A percentile compares a stretch with the other conserved stretches of the same genome.
Evolutionary conservation across 208 protist genomes (phyloP).

Genomic region (Wallacemonas rigidus): DNA sequence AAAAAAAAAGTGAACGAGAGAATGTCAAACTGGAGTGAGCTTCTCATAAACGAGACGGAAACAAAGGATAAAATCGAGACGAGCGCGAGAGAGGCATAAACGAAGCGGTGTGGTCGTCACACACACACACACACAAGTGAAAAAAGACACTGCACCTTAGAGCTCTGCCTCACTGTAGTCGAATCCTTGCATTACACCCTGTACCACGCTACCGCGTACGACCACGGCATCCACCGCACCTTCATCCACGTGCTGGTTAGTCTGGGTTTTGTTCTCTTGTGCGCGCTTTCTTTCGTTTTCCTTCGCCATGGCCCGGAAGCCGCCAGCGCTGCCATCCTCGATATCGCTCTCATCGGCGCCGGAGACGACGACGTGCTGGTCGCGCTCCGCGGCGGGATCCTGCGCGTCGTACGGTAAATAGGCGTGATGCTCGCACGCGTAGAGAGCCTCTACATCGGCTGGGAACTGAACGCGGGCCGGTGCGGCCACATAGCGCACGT

Average conservation of each 20-base stretch:
- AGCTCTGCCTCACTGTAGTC: conserved; percentile 4
- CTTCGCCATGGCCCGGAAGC: no score
- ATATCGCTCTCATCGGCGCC: neutral
- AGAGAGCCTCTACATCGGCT: neutral
- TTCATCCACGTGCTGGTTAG: neutral
- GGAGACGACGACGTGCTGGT: neutral
- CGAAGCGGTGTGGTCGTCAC: neutral
- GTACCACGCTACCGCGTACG: conserved; percentile 5
- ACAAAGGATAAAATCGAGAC: neutral
- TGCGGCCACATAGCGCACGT: conserved; percentile 17
- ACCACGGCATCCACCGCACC: conserved; percentile 13
- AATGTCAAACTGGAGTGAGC: no score
- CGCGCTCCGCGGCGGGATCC: neutral
- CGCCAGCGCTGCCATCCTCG: no score
- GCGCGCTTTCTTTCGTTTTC: no score
- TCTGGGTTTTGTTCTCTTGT: neutral
- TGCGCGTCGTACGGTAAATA: conserved; percentile 10
- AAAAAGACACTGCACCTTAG: neutral
- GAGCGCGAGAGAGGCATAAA: no score
- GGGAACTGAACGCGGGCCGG: conserved; percentile 14
- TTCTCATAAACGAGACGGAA: neutral
- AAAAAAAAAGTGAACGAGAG: no score
- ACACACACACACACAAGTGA: neutral
- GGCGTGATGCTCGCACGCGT: neutral
- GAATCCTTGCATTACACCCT: conserved; percentile 4